A percentile compares a stretch with the other conserved stretches of the same genome.
These are phyloP conservation scores for Yarrowia sp. DNA, from an alignment of 805 yeast species.

Conservation along the genomic window DNA sequence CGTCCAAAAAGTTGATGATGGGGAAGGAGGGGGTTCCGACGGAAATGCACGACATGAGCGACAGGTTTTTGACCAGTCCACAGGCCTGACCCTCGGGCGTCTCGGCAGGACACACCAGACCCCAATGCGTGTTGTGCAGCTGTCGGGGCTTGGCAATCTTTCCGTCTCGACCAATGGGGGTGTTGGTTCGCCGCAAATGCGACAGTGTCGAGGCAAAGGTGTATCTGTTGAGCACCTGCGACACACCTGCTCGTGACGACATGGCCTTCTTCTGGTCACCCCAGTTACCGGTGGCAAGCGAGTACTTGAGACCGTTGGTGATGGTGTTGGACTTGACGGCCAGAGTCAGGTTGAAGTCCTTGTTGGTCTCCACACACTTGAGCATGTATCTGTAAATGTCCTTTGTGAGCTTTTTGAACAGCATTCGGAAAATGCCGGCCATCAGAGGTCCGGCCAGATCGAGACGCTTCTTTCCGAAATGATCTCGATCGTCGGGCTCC, in stretches of 20 bases:
- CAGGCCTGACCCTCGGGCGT: slow-evolving; percentile 99
- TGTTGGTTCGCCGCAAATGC: slow-evolving; percentile 97
- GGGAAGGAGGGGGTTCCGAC: slow-evolving; percentile 98
- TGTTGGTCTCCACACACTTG: slow-evolving; percentile 97
- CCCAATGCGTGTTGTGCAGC: slow-evolving; percentile 99
- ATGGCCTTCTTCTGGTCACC: slow-evolving; percentile 99
- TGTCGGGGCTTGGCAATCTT: slow-evolving; percentile 99
- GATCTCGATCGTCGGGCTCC: slow-evolving; percentile 99
- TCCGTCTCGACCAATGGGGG: slow-evolving; percentile 99
- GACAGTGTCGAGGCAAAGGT: slow-evolving; percentile 98
- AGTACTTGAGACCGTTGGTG: slow-evolving; percentile 96
- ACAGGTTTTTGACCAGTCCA: slow-evolving; percentile 96
- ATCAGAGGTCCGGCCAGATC: slow-evolving; percentile 98
- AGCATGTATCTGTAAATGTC: slow-evolving; percentile 99
- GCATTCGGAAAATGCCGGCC: slow-evolving; percentile 92
- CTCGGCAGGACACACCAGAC: slow-evolving; percentile 99
- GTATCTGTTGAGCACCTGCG: slow-evolving; percentile 96
- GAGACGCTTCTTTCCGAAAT: slow-evolving; percentile 96
- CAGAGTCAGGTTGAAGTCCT: slow-evolving; percentile 92
- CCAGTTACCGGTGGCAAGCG: slow-evolving; percentile 99
- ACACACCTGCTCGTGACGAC: slow-evolving; percentile 99
- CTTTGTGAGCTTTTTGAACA: slow-evolving; percentile 92
- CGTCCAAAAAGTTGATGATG: slow-evolving; percentile 88
- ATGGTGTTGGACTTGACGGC: slow-evolving; percentile 97
- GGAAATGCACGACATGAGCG: slow-evolving; percentile 96